Base-by-base conservation (phyloP, 2,329 filamentous ascomycete genomes). In the Arthroderma uncinatum region DNA sequence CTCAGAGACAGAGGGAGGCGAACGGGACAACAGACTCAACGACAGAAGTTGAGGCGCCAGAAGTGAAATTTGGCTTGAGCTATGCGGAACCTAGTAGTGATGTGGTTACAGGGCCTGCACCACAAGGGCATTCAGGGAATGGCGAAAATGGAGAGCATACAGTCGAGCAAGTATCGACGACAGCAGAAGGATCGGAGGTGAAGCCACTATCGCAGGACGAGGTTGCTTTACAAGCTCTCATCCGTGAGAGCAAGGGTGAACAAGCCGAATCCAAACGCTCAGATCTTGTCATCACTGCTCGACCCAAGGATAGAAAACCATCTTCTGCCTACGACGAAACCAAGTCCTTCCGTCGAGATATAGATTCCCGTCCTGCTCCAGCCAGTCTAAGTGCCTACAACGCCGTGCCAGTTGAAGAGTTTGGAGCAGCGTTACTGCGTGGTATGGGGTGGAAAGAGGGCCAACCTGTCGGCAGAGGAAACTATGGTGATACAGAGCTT, bases 381-480 rank as follows among this genome's bases (percentile, higher is more conserved):
- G 85, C 89, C 2, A 87, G 84, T 0, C 75, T 95, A 16, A 87
- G 88, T 34, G 89, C 93, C 65, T 97, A 97, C 73, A 85, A 87
- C 58, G 84, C 86, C 10, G 86, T 95, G 60, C 92, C 93, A 0
- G 89, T 97, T 14, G 92, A 96, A 64, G 90, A 96, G 64, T 98
- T 97, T 63, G 93, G 93, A 6, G 87, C 90, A 16, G 90, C 91
- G 0, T 78, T 97, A 62, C 78, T 98, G 36, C 83, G 91, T 33
- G 90, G 91, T 8, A 96, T 97, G 87, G 93, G 93, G 7, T 96
- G 92, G 91, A 90, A 96, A 66, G 82, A 84, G 61, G 82, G 79
- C 16, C 77, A 82, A 61, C 73, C 75, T 39, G 76, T 83, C 54
- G 76, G 85, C 73, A 70, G 66, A 61, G 80, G 83, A 56, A 75